phyloP scores from a whole-genome alignment of 2,329 filamentous ascomycete genomes.

The Fusarium haematococcum region DNA sequence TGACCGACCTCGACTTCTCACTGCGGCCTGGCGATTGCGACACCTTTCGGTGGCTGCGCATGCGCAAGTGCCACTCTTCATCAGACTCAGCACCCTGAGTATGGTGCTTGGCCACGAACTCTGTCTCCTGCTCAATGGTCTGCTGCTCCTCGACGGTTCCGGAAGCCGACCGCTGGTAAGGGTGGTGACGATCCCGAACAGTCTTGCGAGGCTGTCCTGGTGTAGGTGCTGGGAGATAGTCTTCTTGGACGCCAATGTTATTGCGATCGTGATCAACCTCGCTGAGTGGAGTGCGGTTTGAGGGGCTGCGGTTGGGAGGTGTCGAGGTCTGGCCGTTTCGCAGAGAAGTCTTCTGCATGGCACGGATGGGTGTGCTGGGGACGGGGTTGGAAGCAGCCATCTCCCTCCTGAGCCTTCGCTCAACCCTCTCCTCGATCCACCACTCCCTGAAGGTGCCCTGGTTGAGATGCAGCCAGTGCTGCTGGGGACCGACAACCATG shows the following conservation, averaged over 20 bases:
- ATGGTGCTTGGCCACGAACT: constrained; percentile 71
- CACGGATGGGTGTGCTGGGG: constrained; percentile 71
- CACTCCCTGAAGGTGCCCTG: constrained; percentile 98
- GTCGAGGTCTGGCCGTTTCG: constrained; percentile 81
- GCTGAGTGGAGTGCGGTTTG: constrained; percentile 86
- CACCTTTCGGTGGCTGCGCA: constrained; percentile 74
- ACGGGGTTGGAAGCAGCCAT: constrained; percentile 61
- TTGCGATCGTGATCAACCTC: constrained; percentile 88
- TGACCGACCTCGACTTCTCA: constrained; percentile 77
- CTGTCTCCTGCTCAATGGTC: constrained; percentile 67
- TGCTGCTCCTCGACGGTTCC: constrained; percentile 62
- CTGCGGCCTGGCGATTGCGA: constrained; percentile 71
- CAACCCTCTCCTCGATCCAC: constrained; percentile 92
- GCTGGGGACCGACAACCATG: constrained; percentile 98
- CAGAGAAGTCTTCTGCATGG: constrained; percentile 69
- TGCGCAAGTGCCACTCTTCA: constrained; percentile 83
- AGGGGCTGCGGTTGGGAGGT: constrained; percentile 82
- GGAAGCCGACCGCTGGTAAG: constrained; percentile 71
- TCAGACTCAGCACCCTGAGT: constrained; percentile 78
- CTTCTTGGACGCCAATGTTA: constrained; percentile 79
- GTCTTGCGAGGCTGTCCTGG: constrained; percentile 96
- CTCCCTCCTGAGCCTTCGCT: constrained; percentile 73
- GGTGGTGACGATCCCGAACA: constrained; percentile 81
- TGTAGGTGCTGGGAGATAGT: constrained; percentile 93
- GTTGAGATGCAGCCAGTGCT: constrained; percentile 98